Evolutionary conservation across 495 filamentous ascomycete genomes (phyloP), one percentile per base, ranked within the genome.

Genomic region (Neurospora sp.): DNA sequence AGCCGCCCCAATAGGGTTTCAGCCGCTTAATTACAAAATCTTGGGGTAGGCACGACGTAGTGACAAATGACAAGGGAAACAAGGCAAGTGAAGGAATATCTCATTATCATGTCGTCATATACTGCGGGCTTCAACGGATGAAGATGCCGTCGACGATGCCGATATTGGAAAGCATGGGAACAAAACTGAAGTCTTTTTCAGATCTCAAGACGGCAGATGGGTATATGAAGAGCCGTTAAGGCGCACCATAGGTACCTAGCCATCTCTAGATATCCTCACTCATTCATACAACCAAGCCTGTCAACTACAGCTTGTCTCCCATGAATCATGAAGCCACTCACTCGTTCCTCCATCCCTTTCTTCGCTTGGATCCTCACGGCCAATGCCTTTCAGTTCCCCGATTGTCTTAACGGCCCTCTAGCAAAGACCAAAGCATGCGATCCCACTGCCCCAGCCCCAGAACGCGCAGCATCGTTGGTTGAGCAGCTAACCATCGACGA

Each of bases 381-480:
- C 6, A 16, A 61, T 27, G 53, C 53, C 12, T 79, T 79, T 40
- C 71, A 76, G 48, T 61, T 61, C 27, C 53, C 53, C 2, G 53
- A 61, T 3, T 61, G 53, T 3, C 3, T 4, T 3, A 18, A 9
- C 53, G 53, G 53, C 53, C 1, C 20, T 18, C 53, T 61, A 31
- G 22, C 53, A 2, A 61, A 61, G 1, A 3, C 53, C 27, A 61
- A 9, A 61, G 53, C 53, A 61, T 61, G 53, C 53, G 53, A 61
- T 61, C 2, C 11, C 2, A 35, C 53, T 6, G 53, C 22, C 53
- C 8, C 53, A 18, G 53, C 53, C 8, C 53, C 53, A 5, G 53
- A 61, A 5, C 83, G 82, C 46, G 83, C 83, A 0, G 79, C 78
- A 3, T 81, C 83, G 5, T 75, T 84, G 1, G 80, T 85, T 12